Percentiles rank a stretch among this genome's conserved stretches.
phyloP scores from a whole-genome alignment of 2,329 filamentous ascomycete genomes.

The Lecanicillium sp. region DNA sequence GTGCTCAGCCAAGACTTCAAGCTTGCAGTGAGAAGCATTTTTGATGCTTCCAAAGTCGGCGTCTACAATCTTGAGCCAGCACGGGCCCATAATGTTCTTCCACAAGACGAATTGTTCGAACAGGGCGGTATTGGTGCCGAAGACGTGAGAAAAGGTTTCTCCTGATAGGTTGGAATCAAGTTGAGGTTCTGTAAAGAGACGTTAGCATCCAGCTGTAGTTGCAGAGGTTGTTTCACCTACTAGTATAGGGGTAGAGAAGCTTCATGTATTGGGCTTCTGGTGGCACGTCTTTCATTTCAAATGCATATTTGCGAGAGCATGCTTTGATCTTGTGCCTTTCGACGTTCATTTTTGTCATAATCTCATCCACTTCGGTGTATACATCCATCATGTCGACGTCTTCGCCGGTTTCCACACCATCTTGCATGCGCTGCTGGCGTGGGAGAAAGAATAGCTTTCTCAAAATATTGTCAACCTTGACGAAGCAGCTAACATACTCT shows the following conservation, averaged over 20 bases:
- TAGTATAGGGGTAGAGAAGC: conserved; percentile 80
- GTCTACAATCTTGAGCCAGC: conserved; percentile 87
- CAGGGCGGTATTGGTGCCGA: conserved; percentile 84
- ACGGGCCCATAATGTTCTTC: conserved; percentile 99
- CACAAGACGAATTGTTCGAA: conserved; percentile 98
- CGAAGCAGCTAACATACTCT: conserved; percentile 80
- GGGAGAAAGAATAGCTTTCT: conserved; percentile 92
- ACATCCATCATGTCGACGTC: conserved; percentile 82
- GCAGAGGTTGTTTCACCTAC: conserved; percentile 11
- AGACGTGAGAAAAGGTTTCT: conserved; percentile 88
- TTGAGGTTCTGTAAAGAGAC: conserved; percentile 38
- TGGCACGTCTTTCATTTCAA: conserved; percentile 80
- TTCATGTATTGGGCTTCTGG: conserved; percentile 90
- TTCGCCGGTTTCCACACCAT: conserved; percentile 63
- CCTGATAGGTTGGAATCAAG: conserved; percentile 65
- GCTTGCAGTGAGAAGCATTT: conserved; percentile 90
- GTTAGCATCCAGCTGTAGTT: conserved; percentile 21
- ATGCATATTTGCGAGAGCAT: conserved; percentile 86
- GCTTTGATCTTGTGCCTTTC: conserved; percentile 90
- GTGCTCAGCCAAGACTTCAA: conserved; percentile 75
- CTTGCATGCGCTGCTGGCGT: conserved; percentile 49
- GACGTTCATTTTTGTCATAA: conserved; percentile 84
- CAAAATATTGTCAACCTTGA: conserved; percentile 91
- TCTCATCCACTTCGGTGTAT: conserved; percentile 75
- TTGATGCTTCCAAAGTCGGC: conserved; percentile 77